A percentile compares a stretch with the other conserved stretches of the same genome.
Conservation (phyloP, 148 eudicot genomes). For the Hydrangea macrophylla region DNA sequence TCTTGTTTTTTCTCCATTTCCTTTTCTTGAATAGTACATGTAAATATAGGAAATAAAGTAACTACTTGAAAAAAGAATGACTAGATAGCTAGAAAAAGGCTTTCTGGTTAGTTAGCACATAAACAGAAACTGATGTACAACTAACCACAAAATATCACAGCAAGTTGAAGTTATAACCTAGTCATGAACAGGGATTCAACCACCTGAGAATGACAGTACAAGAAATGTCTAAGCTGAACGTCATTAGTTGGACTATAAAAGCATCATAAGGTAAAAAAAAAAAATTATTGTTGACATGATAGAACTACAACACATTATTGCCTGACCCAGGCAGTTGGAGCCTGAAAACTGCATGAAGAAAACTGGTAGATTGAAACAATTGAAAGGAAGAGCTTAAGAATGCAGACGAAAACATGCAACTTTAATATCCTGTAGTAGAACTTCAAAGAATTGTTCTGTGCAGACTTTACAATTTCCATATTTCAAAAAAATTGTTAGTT, state of each 20-base stretch:
- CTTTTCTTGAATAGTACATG: too few relatives aligned
- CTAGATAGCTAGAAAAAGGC: slow-evolving; percentile 8
- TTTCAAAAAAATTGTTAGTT: neutral
- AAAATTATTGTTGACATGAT: neutral
- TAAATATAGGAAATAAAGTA: neutral
- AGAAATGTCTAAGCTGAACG: neutral
- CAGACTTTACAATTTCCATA: neutral
- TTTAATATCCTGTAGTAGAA: neutral
- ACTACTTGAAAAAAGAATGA: slow-evolving; percentile 3
- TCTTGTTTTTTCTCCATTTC: too few relatives aligned
- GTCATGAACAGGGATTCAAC: neutral
- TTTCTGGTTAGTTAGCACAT: neutral
- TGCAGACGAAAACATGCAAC: neutral
- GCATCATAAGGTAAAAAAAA: neutral
- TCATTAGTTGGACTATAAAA: neutral
- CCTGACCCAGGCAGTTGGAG: neutral
- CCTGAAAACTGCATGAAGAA: neutral
- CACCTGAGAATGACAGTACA: neutral
- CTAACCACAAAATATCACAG: neutral
- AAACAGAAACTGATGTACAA: neutral
- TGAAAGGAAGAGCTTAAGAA: neutral
- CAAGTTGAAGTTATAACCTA: neutral
- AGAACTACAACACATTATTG: neutral
- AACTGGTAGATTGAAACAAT: neutral
- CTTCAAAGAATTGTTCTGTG: neutral